phyloP scores from a whole-genome alignment of 225 moss, liverwort and hornwort species.

The Marchantia polymorpha region DNA sequence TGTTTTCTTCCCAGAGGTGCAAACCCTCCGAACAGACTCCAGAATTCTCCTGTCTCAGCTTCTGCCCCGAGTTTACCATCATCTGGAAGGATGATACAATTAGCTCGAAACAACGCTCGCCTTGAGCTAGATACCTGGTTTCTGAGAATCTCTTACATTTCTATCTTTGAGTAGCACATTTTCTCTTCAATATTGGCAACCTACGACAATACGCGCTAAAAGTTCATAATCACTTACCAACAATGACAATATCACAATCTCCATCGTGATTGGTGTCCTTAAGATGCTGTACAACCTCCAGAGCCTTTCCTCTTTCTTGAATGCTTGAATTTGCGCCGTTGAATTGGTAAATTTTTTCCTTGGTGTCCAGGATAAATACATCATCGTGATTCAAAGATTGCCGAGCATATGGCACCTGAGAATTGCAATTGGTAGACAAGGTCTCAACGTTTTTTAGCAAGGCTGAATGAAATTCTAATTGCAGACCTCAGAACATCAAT shows the following conservation, averaged over 20 bases:
- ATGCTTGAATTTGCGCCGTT: slow-evolving; percentile 88
- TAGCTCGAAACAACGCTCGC: neutral
- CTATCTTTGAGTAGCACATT: neutral
- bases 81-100: slow-evolving; percentile 45
- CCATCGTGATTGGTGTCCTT: slow-evolving; percentile 86
- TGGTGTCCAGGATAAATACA: slow-evolving; percentile 86
- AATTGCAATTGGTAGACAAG: neutral
- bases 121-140: neutral
- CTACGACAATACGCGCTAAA: too few species aligned
- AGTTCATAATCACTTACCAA: slow-evolving; percentile 49
- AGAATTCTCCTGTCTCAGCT: slow-evolving; percentile 93
- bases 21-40: slow-evolving; percentile 92
- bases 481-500: neutral
- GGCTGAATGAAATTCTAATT: neutral
- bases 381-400: slow-evolving; percentile 94
- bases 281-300: slow-evolving; percentile 91
- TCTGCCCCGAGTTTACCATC: slow-evolving; percentile 94
- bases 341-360: slow-evolving; percentile 77
- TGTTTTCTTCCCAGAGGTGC: slow-evolving; percentile 78
- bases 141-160: neutral
- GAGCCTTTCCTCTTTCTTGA: slow-evolving; percentile 86
- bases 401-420: slow-evolving; percentile 80
- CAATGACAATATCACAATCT: slow-evolving; percentile 66
- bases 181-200: neutral
- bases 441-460: neutral